Percentiles rank a stretch among this genome's conserved stretches.
These are phyloP conservation scores for Phytopythium sindhum DNA, from an alignment of 352 stramenopile genomes.

Conservation along the genomic window DNA sequence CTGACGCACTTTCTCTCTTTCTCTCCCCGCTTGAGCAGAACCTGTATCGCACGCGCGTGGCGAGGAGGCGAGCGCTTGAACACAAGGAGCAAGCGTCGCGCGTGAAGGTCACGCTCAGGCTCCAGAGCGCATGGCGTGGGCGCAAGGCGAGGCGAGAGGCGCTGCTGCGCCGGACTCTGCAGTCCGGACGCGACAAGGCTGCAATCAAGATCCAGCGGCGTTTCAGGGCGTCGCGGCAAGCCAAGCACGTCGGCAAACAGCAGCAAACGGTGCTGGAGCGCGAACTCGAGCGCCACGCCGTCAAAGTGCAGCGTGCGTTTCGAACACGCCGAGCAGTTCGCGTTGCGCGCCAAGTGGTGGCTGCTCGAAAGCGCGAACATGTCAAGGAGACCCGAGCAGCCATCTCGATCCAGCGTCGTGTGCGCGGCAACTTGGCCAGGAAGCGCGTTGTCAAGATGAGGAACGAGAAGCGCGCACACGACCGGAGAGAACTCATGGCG, in stretches of 20 bases:
- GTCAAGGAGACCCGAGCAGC: constrained; percentile 39
- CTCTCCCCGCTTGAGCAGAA: constrained; percentile 28
- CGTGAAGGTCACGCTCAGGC: constrained; percentile 34
- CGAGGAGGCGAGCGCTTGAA: constrained; percentile 20
- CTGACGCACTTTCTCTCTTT: background rate
- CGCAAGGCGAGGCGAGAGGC: constrained; percentile 41
- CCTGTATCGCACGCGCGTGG: constrained; percentile 47
- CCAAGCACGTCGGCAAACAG: constrained; percentile 26
- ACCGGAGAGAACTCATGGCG: constrained; percentile 31
- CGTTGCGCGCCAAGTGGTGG: constrained; percentile 38
- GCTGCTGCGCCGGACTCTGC: constrained; percentile 43
- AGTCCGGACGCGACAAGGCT: constrained; percentile 39
- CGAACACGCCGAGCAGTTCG: constrained; percentile 40
- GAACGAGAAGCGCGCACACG: constrained; percentile 23
- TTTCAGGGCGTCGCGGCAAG: constrained; percentile 46
- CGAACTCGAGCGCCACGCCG: constrained; percentile 34
- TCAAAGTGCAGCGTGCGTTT: constrained; percentile 59
- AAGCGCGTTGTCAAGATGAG: constrained; percentile 5
- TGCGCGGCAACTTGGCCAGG: constrained; percentile 17
- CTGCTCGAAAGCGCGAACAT: constrained; percentile 25
- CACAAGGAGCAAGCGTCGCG: constrained; percentile 36
- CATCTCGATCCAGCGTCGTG: constrained; percentile 49
- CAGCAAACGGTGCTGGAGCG: constrained; percentile 37
- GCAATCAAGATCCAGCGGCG: constrained; percentile 65
- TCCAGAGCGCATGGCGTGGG: constrained; percentile 74